Conservation (phyloP, 352 stramenopile genomes). For the Phytophthora pseudosyringae region DNA sequence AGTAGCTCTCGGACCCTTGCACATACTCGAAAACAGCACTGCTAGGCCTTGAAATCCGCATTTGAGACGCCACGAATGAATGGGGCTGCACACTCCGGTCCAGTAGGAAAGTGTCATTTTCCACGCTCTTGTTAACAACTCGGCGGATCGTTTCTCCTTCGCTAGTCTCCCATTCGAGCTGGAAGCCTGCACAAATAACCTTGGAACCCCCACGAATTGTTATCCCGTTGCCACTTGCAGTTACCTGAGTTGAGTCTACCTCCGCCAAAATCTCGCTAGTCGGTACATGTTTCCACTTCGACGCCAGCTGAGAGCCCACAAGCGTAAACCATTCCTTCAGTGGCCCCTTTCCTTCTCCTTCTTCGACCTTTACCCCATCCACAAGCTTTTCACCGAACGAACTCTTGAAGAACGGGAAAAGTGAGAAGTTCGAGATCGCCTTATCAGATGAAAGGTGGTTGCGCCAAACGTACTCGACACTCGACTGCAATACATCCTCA, state of each 20-base stretch:
- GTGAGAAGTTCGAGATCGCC: conserved; percentile 27
- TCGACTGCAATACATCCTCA: conserved; percentile 46
- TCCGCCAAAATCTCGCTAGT: conserved; percentile 1
- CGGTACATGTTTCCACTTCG: conserved; percentile 54
- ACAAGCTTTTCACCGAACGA: conserved; percentile 78
- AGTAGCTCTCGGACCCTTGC: conserved; percentile 65
- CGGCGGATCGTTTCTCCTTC: conserved; percentile 39
- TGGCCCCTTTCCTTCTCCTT: conserved; percentile 77
- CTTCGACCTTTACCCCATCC: conserved; percentile 61
- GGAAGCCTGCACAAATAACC: conserved; percentile 33
- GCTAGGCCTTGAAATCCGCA: conserved; percentile 51
- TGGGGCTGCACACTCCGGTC: conserved; percentile 47
- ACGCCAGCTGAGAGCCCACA: conserved; percentile 41
- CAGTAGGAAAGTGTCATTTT: conserved; percentile 53
- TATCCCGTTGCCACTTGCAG: conserved; percentile 59
- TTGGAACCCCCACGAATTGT: conserved; percentile 35
- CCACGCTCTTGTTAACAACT: conserved; percentile 58
- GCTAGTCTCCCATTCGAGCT: conserved; percentile 42
- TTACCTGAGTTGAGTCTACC: conserved; percentile 25
- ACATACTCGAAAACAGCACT: conserved; percentile 60
- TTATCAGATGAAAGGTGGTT: conserved; percentile 30
- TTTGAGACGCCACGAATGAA: conserved; percentile 46
- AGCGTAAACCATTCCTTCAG: conserved; percentile 80
- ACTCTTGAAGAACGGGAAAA: conserved; percentile 74
- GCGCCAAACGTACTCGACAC: conserved; percentile 37